Evolutionary conservation across 2,329 filamentous ascomycete species (phyloP).

Genomic region (Colletotrichum sp.): DNA sequence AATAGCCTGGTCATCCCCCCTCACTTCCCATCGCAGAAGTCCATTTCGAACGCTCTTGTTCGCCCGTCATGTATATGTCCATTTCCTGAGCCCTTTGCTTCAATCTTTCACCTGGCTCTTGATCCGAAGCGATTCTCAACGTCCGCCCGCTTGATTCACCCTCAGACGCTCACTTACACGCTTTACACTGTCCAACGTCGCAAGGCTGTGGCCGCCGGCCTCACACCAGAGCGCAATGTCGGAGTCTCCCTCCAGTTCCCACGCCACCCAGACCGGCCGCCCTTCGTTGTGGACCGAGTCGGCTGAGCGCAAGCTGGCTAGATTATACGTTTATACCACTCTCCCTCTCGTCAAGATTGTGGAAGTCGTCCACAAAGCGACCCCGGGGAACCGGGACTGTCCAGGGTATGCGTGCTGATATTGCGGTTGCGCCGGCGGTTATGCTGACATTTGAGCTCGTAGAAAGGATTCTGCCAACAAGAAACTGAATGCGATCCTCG

Average conservation of each 20-base stretch:
- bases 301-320: slow-evolving; percentile 55
- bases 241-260: slow-evolving; percentile 30
- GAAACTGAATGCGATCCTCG: slow-evolving; percentile 58
- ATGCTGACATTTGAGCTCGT: slow-evolving; percentile 19
- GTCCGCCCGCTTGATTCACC: background rate
- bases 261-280: slow-evolving; percentile 45
- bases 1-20: slow-evolving; percentile 15
- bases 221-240: slow-evolving; percentile 6
- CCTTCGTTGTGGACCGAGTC: slow-evolving; percentile 61
- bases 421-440: background rate
- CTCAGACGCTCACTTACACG: slow-evolving; percentile 1
- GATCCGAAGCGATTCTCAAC: background rate
- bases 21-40: slow-evolving; percentile 1
- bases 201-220: slow-evolving; percentile 15
- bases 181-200: background rate
- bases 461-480: slow-evolving; percentile 65
- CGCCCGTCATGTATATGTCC: background rate
- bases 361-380: slow-evolving; percentile 45
- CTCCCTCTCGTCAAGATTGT: slow-evolving; percentile 56
- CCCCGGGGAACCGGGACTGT: slow-evolving; percentile 25
- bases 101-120: background rate
- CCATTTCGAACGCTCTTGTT: background rate
- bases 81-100: background rate
- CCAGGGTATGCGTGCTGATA: slow-evolving; percentile 11
- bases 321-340: slow-evolving; percentile 62